Base-by-base conservation (phyloP, 352 stramenopile species). In the Phytophthora quininea region DNA sequence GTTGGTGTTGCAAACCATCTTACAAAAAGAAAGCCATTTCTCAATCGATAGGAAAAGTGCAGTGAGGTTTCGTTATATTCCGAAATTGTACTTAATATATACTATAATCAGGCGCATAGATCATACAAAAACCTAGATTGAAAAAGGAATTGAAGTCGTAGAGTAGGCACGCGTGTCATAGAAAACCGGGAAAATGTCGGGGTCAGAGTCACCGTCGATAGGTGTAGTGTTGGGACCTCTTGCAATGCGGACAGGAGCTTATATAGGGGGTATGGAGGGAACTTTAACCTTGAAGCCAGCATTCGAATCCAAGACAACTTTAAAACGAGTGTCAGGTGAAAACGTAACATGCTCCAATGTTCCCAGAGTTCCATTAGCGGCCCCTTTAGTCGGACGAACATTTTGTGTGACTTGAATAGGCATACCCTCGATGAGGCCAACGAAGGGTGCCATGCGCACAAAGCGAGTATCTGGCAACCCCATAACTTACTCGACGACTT, bases 401-500 rank as follows among this genome's bases (percentile, higher is more conserved):
- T 53, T 42, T 8, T 56, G 56, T 3, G 56, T 56, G 3, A 57
- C 15, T 46, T 56, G 1, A 42, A 32, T 7, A 45, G n/a, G n/a
- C n/a, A n/a, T n/a, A n/a, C n/a, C n/a, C n/a, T n/a, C 45, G 1
- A 63, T 29, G 29, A 63, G 46, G 24, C 56, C 32, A 0, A 56
- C 1, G 19, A 63, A 63, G 9, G 46, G 55, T 6, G 33, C 46
- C 45, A 56, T 56, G 3, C 56, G 32, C 1, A 45, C 56, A 24
- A 56, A 63, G 5, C 47, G 6, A 6, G 56, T 27, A 43, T 56
- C 56, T 0, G 56, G 55, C 30, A 62, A 35, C 1, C 56, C 37
- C 56, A 56, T 63, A 1, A 45, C 24, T 11, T 33, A 3, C 2
- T 63, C 46, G 4, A 56, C 24, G 12, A 56, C 56, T 6, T 55